Base-by-base conservation (phyloP, 2,329 filamentous ascomycete species). In the Myriosclerotinia scirpicola region DNA sequence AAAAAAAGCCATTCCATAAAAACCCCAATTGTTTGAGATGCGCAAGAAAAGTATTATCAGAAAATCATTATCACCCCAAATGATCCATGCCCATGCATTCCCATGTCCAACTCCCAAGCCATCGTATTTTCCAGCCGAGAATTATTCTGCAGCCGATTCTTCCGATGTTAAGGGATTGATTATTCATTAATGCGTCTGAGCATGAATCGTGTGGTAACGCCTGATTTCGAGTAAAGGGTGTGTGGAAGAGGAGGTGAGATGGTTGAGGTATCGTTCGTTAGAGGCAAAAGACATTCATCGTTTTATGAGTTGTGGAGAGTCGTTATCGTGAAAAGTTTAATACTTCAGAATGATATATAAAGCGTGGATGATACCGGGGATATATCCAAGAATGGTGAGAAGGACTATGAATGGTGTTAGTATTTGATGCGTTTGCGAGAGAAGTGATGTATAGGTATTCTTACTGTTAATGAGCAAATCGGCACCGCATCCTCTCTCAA, bases 381-480 rank as follows among this genome's bases (percentile, higher is more conserved):
- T 64, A 34, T 64, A 66, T 36, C 65, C 65, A 67, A 67, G 65
- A 46, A 67, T 67, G 15, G 65, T 67, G 22, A 67, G 61, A 20
- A 67, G 54, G 17, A 64, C 58, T 60, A 8, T 38, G 20, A 8
- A 11, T 4, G 20, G n/a, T 38, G 44, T 60, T 50, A 60, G 44
- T 7, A 50, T 20, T 26, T 14, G 12, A 52, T 11, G 30, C 30
- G 4, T 6, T n/a, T 46, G 15, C 55, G 52, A 61, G 3, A 77
- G 87, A 73, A 91, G 82, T 73, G 91, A 85, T 74, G 91, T 96
- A 80, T 96, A 82, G 76, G 92, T 84, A 80, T 96, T 14, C 58
- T 50, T 60, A 60, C 58, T 91, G 89, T 96, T 96, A 86, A 97
- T 96, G 80, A 94, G 84, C 76, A 97, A 83, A 78, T 96, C 91